Base-by-base conservation (phyloP, 768 basidiomycete species). In the Boletellus emodensis region DNA sequence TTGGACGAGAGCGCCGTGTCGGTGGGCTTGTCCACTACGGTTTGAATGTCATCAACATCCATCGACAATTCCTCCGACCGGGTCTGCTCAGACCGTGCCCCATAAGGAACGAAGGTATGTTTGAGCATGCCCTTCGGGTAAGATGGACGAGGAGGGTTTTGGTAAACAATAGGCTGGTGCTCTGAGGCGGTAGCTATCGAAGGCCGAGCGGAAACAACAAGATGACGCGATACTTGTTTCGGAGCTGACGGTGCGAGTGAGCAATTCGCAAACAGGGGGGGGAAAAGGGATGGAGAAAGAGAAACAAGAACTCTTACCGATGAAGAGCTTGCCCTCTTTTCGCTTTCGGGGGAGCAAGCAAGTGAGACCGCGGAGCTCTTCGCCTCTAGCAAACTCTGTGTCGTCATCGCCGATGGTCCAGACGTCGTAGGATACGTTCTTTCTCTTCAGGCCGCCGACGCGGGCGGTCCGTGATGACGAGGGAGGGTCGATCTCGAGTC, bases 321-420 rank as follows among this genome's bases (percentile, higher is more conserved):
- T 65, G 57, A 78, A 87, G 4, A 88, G 58, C 42, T 73, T 76
- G 0, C 84, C 84, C 14, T 71, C 73, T 60, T 85, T 83, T 44
- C 70, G 78, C 56, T 73, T 81, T 17, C 85, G 72, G 0, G 87
- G 87, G 1, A 90, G 64, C 3, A 90, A 67, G 62, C 83, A 85
- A 3, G 82, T 73, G 8, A 90, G 61, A 0, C 68, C 66, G 37
- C 75, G 78, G 36, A 87, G 66, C 63, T 89, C 87, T 55, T 88
- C 87, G 3, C 79, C 87, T 0, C 80, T 77, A 15, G 75, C 52
- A 2, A 63, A 8, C 48, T 55, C 56, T 43, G 63, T 44, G 30
- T 71, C 65, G 39, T 69, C 69, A 4, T 75, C 71, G 2, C 75
- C 80, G 14, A 86, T 57, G 17, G 78, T 76, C 86, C 85, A 90